Evolutionary conservation across 1,284 basidiomycete genomes (phyloP).

Genomic region (Leccinum subfulvum): DNA sequence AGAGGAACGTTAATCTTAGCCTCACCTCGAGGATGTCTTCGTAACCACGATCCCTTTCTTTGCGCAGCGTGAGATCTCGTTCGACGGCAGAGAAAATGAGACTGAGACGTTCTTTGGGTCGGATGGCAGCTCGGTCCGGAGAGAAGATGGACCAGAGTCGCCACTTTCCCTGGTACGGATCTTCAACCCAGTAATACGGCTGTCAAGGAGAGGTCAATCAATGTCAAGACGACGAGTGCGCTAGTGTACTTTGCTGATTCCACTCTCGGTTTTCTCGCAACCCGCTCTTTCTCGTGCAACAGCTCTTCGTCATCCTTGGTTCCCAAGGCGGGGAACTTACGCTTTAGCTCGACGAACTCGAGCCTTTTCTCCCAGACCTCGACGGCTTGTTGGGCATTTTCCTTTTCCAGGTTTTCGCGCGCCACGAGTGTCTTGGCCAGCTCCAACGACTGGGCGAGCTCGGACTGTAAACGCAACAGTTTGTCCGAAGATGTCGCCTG

Average conservation of each 20-base stretch:
- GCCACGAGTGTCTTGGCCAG: slow-evolving; percentile 68
- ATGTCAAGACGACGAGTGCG: not conserved
- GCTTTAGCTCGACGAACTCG: slow-evolving; percentile 79
- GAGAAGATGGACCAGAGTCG: slow-evolving; percentile 42
- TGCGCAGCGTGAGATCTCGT: slow-evolving; percentile 60
- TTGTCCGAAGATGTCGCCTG: slow-evolving; percentile 89
- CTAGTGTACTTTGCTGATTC: slow-evolving; percentile 39
- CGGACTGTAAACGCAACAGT: slow-evolving; percentile 75
- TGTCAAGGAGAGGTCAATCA: slow-evolving; percentile 23
- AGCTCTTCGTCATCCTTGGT: slow-evolving; percentile 83
- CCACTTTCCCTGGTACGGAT: slow-evolving; percentile 42
- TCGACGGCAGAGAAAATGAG: slow-evolving; percentile 70
- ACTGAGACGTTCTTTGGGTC: slow-evolving; percentile 65
- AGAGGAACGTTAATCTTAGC: slow-evolving; percentile 5
- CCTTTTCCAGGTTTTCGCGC: slow-evolving; percentile 78
- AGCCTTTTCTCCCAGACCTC: slow-evolving; percentile 80
- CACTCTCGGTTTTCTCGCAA: slow-evolving; percentile 55
- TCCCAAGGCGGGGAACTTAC: slow-evolving; percentile 66
- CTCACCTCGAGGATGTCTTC: slow-evolving; percentile 82
- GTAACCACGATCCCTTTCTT: slow-evolving; percentile 79
- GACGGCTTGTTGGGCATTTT: slow-evolving; percentile 56
- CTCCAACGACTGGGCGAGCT: slow-evolving; percentile 72
- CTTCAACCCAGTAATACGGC: slow-evolving; percentile 51
- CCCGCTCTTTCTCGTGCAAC: slow-evolving; percentile 71
- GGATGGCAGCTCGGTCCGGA: slow-evolving; percentile 49